phyloP scores from a whole-genome alignment of 768 basidiomycete species.

The Phallus indusiatus region DNA sequence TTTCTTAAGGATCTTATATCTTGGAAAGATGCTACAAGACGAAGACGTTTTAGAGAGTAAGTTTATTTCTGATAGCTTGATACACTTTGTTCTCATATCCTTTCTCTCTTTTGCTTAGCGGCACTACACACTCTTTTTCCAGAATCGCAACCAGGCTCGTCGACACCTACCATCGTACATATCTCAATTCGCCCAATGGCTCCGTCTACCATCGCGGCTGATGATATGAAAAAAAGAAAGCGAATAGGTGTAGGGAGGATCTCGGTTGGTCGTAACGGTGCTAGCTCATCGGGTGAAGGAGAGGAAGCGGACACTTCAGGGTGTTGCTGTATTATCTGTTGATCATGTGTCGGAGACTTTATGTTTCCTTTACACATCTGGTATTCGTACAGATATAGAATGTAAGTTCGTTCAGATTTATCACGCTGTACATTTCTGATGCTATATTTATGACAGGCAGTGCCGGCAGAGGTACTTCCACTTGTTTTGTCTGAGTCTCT shows the following conservation, averaged over 20 bases:
- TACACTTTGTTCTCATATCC: background rate
- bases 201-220: conserved; percentile 38
- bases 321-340: background rate
- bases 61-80: background rate
- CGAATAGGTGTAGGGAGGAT: conserved; percentile 19
- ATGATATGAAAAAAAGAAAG: conserved; percentile 47
- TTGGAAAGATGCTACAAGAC: conserved; percentile 77
- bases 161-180: conserved; percentile 58
- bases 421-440: background rate
- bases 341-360: background rate
- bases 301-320: background rate
- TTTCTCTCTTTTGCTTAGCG: background rate
- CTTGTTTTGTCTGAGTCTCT: too few relatives aligned
- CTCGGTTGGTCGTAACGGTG: background rate
- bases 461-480: background rate
- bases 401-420: background rate
- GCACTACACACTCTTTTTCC: conserved; percentile 5
- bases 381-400: background rate
- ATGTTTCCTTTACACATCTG: too few relatives aligned
- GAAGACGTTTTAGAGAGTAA: conserved; percentile 64
- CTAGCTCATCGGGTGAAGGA: background rate
- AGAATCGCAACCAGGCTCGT: conserved; percentile 11
- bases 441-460: background rate
- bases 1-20: conserved; percentile 63
- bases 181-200: conserved; percentile 58